A percentile compares a stretch with the other conserved stretches of the same genome.
phyloP scores from a whole-genome alignment of 352 stramenopile genomes.

The Globisporangium barbulae region DNA sequence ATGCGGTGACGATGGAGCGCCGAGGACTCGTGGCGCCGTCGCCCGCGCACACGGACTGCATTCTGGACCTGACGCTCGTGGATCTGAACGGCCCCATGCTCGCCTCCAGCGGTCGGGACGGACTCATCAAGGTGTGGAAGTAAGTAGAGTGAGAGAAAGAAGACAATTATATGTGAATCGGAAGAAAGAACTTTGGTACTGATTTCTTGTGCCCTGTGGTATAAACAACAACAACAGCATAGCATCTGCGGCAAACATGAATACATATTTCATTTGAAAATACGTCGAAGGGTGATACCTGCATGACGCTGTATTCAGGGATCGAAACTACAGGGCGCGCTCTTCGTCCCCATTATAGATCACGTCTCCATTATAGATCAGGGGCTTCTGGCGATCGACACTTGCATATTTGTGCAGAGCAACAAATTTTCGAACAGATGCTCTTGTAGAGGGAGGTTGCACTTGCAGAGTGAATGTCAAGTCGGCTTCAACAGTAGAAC shows the following conservation, averaged over 20 bases:
- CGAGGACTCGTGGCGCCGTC: conserved; percentile 86
- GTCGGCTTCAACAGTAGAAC: neutral
- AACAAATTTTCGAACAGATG: neutral
- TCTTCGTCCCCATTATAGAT: neutral
- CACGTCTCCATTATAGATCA: neutral
- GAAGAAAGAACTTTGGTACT: neutral
- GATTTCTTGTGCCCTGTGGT: neutral
- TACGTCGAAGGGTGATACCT: neutral
- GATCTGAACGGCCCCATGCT: conserved; percentile 90
- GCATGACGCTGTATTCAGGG: neutral
- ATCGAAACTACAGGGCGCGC: neutral
- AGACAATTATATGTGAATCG: neutral
- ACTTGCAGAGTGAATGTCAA: conserved; percentile 3
- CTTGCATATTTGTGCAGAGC: neutral
- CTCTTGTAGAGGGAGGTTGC: conserved; percentile 7
- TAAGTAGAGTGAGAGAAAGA: conserved; percentile 31
- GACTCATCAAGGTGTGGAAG: conserved; percentile 96
- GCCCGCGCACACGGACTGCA: conserved; percentile 91
- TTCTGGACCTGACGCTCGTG: conserved; percentile 95
- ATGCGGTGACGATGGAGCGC: conserved; percentile 79
- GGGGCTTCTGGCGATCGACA: too few species aligned
- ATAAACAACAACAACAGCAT: neutral
- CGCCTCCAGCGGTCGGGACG: conserved; percentile 92
- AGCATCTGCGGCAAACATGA: neutral
- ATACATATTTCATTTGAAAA: neutral